Base-by-base conservation (phyloP, 129 eudicot species). In the Helichrysum umbraculigerum region DNA sequence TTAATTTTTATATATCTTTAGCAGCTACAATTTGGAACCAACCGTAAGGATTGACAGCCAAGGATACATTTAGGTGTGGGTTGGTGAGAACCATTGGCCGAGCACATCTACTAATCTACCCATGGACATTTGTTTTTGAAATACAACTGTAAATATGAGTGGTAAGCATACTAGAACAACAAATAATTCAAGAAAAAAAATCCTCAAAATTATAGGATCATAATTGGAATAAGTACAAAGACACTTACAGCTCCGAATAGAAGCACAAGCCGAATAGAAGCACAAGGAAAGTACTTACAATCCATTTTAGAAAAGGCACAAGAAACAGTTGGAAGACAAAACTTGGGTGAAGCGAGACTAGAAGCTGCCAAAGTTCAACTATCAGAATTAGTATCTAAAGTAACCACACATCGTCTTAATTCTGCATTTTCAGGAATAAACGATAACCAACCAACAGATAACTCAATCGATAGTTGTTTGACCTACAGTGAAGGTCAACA, bases 281-380 rank as follows among this genome's bases (percentile, higher is more conserved):
- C n/a, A n/a, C 98, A 94, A 81, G 98, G 96, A 50, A 94, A 91
- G 84, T 91, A 94, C 79, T 83, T 94, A 34, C 97, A 94, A 81
- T 61, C 93, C 25, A 92, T 94, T 34, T 83, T 94, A 19, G 98
- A 94, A 81, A 91, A 87, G 79, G 98, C 98, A 47, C 89, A 91
- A 77, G 96, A 94, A 42, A 89, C 98, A 2, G 85, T 91, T 25
- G 96, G 88, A 76, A 86, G 81, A 57, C 93, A 94, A 76, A 87
- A 88, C 76, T 74, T 89, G 72, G 96, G 97, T 62, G 71, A 83
- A 74, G 87, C 77, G 56, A 91, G 93, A 63, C 78, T 85, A 30
- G 96, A 88, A 78, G 91, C 88, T 22, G 88, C 93, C 54, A 90
- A 87, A 72, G 81, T 81, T 80, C 97, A 85, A 71, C 83, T 90